Evolutionary conservation across 352 stramenopile genomes (phyloP), one percentile per base, ranked within the genome.

Genomic region (Aphanomyces euteiches): DNA sequence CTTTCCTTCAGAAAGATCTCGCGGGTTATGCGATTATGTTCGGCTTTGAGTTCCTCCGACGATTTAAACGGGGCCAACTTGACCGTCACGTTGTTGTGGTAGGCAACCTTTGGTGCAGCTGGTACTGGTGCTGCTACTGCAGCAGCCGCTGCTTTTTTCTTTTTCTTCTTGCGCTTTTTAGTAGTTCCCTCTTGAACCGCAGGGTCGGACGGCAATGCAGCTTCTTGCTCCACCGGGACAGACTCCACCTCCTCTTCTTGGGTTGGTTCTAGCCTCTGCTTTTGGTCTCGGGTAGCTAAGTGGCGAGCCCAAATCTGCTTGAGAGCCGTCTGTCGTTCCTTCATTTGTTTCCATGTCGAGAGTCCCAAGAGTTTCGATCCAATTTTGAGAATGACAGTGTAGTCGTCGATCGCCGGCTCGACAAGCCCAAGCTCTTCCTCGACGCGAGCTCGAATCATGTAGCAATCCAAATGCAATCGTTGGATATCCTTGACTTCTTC

Each of bases 281-380:
- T 28, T 28, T 28, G 28, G 28, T 28, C 28, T 28, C 28, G 28
- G 28, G 28, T 28, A n/a, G 43, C 43, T 50, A n/a, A 12, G 17
- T 50, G 43, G 43, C 43, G 43, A 12, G 43, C 43, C 43, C 43
- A 50, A n/a, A 50, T n/a, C 43, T 50, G 10, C 17, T 50, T 1
- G 54, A 60, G 54, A 10, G 8, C 36, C 6, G 43, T 58, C 21
- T 67, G 59, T 3, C 40, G 34, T 12, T 10, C 21, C 28, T 67
- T 67, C 7, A 39, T 56, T 57, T 67, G 59, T 36, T 67, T 67
- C 59, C 59, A 67, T 36, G 21, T 12, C 13, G 59, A 61, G 7
- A 67, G 19, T 5, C 59, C 59, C 10, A 67, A 40, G 37, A 67
- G 21, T n/a, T 67, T 67, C 8, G 59, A 67, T 17, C 59, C 59